Percentiles rank a stretch among this genome's conserved stretches.
Evolutionary conservation across 1,284 basidiomycete species (phyloP).

Genomic region (Cryptococcus sp.): DNA sequence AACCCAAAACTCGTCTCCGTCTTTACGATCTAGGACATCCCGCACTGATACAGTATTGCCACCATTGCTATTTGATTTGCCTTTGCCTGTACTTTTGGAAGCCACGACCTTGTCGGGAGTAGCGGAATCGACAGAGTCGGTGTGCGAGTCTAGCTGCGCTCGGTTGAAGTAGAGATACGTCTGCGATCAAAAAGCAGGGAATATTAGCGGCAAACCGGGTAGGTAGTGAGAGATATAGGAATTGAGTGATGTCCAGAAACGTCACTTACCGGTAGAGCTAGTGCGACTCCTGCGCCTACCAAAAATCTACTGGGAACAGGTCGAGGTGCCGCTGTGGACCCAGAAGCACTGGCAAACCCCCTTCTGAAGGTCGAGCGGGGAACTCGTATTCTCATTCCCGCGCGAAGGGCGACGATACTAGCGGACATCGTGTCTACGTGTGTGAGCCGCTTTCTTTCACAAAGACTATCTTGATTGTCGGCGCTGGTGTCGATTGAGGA

Average conservation of each 20-base stretch:
- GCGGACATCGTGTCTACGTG: too few relatives aligned
- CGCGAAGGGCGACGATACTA: too few relatives aligned
- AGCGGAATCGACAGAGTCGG: slow-evolving; percentile 17
- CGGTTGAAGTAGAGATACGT: slow-evolving; percentile 27
- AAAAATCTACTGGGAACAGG: neutral
- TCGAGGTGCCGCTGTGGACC: neutral
- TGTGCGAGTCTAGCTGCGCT: slow-evolving; percentile 24
- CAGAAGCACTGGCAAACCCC: neutral
- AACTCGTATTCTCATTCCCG: too few relatives aligned
- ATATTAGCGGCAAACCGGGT: too few relatives aligned
- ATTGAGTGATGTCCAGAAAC: neutral
- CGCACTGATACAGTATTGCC: slow-evolving; percentile 20
- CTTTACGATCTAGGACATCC: slow-evolving; percentile 37
- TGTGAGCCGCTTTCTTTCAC: too few relatives aligned
- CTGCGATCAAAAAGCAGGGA: slow-evolving; percentile 3
- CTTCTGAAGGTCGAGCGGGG: neutral
- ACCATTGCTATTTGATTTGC: slow-evolving; percentile 4
- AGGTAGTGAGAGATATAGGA: too few relatives aligned
- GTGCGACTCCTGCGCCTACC: slow-evolving; percentile 12
- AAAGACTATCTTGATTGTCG: too few relatives aligned
- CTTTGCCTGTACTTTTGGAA: neutral
- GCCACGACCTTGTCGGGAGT: slow-evolving; percentile 19
- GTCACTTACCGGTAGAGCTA: slow-evolving; percentile 16
- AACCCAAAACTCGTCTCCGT: slow-evolving; percentile 44
- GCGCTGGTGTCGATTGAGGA: too few relatives aligned